Base-by-base conservation (phyloP, 1,284 basidiomycete species). In the Leccinum fuscescens region DNA sequence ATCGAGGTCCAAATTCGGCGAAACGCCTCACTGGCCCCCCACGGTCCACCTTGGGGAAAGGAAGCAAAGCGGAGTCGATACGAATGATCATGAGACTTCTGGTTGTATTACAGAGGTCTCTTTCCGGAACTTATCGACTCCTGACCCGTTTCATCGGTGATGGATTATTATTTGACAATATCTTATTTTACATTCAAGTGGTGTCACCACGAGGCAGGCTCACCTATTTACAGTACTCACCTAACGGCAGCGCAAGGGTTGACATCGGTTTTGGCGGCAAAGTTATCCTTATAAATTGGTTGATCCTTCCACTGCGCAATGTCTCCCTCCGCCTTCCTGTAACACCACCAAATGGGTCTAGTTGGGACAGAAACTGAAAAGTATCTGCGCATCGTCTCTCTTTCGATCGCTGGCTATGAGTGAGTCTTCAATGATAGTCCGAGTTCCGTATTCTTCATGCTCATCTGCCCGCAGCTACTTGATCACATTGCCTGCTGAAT, bases 401-500 rank as follows among this genome's bases (percentile, higher is more conserved):
- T 74, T 55, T 70, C 72, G 1, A 71, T 74, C 50, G 74, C 74
- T 35, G 60, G 58, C 46, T 74, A 74, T 49, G 74, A 74, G 72
- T 74, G 15, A 54, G 74, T 59, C 33, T 20, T 37, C 7, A 27
- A 31, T 9, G 3, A 0, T 31, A 35, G 20, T 11, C 7, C 35
- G 5, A 17, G 6, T 3, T 44, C 9, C 44, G 37, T 9, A 7
- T 64, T 11, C 9, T 29, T 61, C 20, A 29, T 51, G 24, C 20
- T 46, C 44, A 46, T 46, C 17, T 3, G 12, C 17, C 1, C 42
- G 7, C 62, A 79, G 78, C 61, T 79, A 78, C 63, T 6, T 79
- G 54, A 63, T 77, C 62, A 79, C 79, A 8, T 55, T 79, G 8
- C 79, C 78, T 35, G 75, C 76, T 6, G 78, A 79, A 64, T 66